phyloP scores from a whole-genome alignment of 306 rosid species.

The Cicer judaicum region DNA sequence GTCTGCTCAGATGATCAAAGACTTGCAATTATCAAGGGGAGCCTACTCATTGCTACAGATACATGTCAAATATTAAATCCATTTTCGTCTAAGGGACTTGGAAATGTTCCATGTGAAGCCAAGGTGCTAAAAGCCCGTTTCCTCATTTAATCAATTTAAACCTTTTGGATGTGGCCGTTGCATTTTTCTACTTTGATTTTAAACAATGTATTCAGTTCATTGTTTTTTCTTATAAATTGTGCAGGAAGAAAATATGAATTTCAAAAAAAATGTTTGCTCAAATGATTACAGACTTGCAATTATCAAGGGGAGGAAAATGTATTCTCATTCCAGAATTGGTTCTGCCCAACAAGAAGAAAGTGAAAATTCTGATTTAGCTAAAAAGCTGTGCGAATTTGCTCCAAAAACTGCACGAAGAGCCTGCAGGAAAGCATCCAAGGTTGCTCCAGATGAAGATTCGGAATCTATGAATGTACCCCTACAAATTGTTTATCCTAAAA shows the following conservation, averaged over 20 bases:
- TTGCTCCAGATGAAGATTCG: slow-evolving; percentile 47
- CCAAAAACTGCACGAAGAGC: slow-evolving; percentile 44
- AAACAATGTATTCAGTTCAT: slow-evolving; percentile 31
- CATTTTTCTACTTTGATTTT: slow-evolving; percentile 25
- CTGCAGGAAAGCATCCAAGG: slow-evolving; percentile 46
- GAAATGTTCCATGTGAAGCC: slow-evolving; percentile 38
- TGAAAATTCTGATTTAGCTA: slow-evolving; percentile 52
- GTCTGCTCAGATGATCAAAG: slow-evolving; percentile 45
- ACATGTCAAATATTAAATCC: slow-evolving; percentile 46
- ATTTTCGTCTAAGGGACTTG: slow-evolving; percentile 40
- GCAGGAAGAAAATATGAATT: slow-evolving; percentile 57
- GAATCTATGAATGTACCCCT: slow-evolving; percentile 42
- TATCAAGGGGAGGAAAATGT: slow-evolving; percentile 45
- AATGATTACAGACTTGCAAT: slow-evolving; percentile 44
- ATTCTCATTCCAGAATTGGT: slow-evolving; percentile 36
- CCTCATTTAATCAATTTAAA: slow-evolving; percentile 26
- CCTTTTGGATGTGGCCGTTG: slow-evolving; percentile 18
- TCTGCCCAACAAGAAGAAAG: slow-evolving; percentile 36
- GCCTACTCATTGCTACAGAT: slow-evolving; percentile 36
- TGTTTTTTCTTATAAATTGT: slow-evolving; percentile 39
- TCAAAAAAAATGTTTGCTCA: slow-evolving; percentile 41
- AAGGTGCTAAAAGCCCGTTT: slow-evolving; percentile 52
- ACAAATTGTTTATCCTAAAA: slow-evolving; percentile 42
- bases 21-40: slow-evolving; percentile 43
- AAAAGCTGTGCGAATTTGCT: slow-evolving; percentile 50